Percentiles rank a stretch among this genome's conserved stretches.
These are phyloP conservation scores for Leptographium wingfieldii DNA, from an alignment of 2,329 filamentous ascomycete genomes.

Conservation along the genomic window DNA sequence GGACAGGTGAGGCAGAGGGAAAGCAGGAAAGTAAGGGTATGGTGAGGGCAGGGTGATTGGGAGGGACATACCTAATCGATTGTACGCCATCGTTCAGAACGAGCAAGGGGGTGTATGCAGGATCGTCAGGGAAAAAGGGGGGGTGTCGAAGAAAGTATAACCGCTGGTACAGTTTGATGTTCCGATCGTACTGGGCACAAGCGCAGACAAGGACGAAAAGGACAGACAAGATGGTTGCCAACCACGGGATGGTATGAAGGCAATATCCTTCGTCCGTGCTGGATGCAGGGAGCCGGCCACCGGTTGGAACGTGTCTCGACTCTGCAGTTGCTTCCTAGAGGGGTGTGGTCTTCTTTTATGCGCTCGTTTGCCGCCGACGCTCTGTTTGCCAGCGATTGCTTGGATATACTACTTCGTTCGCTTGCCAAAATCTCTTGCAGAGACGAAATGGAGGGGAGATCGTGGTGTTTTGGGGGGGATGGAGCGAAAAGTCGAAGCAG, in stretches of 20 bases:
- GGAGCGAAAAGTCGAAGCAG: not conserved
- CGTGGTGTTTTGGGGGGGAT: not conserved
- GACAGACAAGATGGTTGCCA: not conserved
- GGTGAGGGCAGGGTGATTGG: not conserved
- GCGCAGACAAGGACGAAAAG: not conserved
- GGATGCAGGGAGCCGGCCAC: slow-evolving; percentile 5
- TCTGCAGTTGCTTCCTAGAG: not conserved
- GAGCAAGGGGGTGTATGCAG: not conserved
- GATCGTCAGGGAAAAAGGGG: not conserved
- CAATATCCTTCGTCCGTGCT: not conserved
- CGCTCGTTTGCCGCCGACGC: not conserved
- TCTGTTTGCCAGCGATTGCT: not conserved
- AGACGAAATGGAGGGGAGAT: not conserved
- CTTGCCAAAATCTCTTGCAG: not conserved
- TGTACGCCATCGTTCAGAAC: slow-evolving; percentile 50
- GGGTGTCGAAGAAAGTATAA: not conserved
- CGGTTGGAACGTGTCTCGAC: slow-evolving; percentile 11
- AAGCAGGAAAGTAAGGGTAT: not conserved
- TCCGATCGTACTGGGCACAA: not conserved
- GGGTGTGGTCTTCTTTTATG: not conserved
- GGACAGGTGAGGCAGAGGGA: not conserved
- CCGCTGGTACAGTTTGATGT: not conserved
- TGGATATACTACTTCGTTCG: not conserved
- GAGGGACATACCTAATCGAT: slow-evolving; percentile 52
- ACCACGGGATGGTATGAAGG: not conserved